phyloP scores from a whole-genome alignment of 345 rosid genomes.

The Citrus reticulata region DNA sequence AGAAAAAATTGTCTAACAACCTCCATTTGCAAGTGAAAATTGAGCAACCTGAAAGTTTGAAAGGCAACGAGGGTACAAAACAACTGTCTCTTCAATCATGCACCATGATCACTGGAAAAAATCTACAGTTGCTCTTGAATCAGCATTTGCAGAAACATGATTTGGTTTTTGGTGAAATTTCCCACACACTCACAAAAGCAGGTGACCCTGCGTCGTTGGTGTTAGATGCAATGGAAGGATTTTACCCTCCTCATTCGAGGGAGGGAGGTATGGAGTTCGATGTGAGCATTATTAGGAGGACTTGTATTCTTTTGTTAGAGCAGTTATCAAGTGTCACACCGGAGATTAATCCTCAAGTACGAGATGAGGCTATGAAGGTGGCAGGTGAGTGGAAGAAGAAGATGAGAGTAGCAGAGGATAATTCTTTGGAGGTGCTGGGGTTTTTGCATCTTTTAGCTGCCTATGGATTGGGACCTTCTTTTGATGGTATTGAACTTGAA shows the following conservation, averaged over 20 bases:
- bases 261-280: constrained; percentile 24
- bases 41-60: constrained; percentile 9
- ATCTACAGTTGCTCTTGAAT: constrained; percentile 44
- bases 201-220: constrained; percentile 59
- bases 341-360: constrained; percentile 23
- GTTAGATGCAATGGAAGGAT: constrained; percentile 49
- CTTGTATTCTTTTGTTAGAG: constrained; percentile 48
- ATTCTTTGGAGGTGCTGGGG: constrained; percentile 38
- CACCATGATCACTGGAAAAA: constrained; percentile 30
- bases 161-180: constrained; percentile 28
- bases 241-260: constrained; percentile 32
- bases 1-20: constrained; percentile 12
- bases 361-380: constrained; percentile 35
- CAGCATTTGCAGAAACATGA: constrained; percentile 32
- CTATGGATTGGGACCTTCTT: constrained; percentile 31
- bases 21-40: constrained; percentile 22
- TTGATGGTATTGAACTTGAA: constrained; percentile 25
- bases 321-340: constrained; percentile 39
- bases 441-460: constrained; percentile 44
- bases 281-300: constrained; percentile 29
- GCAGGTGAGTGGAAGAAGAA: constrained; percentile 40
- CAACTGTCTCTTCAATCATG: not conserved
- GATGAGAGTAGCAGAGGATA: constrained; percentile 22
- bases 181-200: constrained; percentile 20
- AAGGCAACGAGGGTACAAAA: not conserved